These are phyloP conservation scores for Betula pendula DNA, from an alignment of 306 rosid genomes.

Conservation along the genomic window DNA sequence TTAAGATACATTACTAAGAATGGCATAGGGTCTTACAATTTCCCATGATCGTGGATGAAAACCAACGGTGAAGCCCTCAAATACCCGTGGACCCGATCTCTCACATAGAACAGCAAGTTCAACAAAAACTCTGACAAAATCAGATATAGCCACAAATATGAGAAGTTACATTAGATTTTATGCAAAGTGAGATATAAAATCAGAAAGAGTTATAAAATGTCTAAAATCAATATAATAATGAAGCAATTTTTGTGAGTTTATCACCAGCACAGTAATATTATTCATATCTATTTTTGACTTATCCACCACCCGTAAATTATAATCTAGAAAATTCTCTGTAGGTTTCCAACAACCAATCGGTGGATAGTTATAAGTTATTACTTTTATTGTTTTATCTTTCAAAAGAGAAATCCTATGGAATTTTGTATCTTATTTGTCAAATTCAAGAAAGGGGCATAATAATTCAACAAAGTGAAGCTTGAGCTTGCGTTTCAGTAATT, in stretches of 20 bases:
- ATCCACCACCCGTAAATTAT: background rate
- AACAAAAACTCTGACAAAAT: conserved; percentile 62
- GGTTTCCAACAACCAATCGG: background rate
- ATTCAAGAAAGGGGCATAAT: background rate
- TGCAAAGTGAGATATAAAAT: conserved; percentile 21
- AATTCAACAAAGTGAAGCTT: conserved; percentile 3
- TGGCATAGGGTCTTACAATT: conserved; percentile 58
- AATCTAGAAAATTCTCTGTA: background rate
- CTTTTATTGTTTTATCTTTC: background rate
- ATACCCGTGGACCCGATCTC: conserved; percentile 72
- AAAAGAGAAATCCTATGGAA: background rate
- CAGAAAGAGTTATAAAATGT: conserved; percentile 11
- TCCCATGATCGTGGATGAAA: conserved; percentile 99
- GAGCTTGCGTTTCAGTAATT: background rate
- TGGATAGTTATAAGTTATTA: background rate
- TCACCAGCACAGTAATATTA: background rate
- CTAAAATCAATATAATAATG: conserved; percentile 7
- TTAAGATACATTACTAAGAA: conserved; percentile 20
- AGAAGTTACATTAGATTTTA: conserved; percentile 22
- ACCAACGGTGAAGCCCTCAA: conserved; percentile 91
- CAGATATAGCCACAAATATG: conserved; percentile 30
- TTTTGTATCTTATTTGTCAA: background rate
- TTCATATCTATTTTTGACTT: background rate
- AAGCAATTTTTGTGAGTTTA: conserved; percentile 20
- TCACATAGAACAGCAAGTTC: conserved; percentile 82